phyloP scores from a whole-genome alignment of 1,139 yeast species.

The Yamadazyma oceani region DNA sequence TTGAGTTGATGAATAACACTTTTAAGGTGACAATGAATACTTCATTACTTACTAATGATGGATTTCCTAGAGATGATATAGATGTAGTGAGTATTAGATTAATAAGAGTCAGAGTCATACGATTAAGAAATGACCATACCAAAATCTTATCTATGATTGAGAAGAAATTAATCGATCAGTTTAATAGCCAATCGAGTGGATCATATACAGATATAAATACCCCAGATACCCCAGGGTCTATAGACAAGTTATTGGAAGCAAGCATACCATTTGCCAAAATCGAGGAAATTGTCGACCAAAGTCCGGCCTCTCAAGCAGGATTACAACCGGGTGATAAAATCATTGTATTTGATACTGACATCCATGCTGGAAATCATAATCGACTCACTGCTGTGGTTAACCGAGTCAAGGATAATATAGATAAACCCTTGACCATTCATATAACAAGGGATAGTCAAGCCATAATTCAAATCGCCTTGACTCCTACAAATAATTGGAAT shows the following conservation, averaged over 20 bases:
- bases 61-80: conserved; percentile 82
- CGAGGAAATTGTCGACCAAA: conserved; percentile 41
- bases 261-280: conserved; percentile 60
- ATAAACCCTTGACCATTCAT: conserved; percentile 31
- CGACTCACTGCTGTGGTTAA: conserved; percentile 40
- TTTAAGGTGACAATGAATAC: conserved; percentile 62
- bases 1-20: conserved; percentile 30
- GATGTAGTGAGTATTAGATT: conserved; percentile 71
- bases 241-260: conserved; percentile 3
- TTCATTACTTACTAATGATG: conserved; percentile 64
- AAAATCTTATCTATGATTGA: conserved; percentile 51
- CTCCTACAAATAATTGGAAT: conserved; percentile 61
- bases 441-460: conserved; percentile 31
- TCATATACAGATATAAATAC: too few relatives aligned
- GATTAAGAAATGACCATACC: conserved; percentile 68
- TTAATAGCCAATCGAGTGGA: too few relatives aligned
- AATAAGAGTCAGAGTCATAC: conserved; percentile 62
- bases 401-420: conserved; percentile 25
- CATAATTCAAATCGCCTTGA: conserved; percentile 30
- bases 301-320: conserved; percentile 52
- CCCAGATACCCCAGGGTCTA: conserved; percentile 1
- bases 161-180: conserved; percentile 43
- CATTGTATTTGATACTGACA: conserved; percentile 47
- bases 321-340: conserved; percentile 48
- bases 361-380: conserved; percentile 54